phyloP scores from a whole-genome alignment of 1,139 yeast genomes.

The Magnusiomyces sp. region DNA sequence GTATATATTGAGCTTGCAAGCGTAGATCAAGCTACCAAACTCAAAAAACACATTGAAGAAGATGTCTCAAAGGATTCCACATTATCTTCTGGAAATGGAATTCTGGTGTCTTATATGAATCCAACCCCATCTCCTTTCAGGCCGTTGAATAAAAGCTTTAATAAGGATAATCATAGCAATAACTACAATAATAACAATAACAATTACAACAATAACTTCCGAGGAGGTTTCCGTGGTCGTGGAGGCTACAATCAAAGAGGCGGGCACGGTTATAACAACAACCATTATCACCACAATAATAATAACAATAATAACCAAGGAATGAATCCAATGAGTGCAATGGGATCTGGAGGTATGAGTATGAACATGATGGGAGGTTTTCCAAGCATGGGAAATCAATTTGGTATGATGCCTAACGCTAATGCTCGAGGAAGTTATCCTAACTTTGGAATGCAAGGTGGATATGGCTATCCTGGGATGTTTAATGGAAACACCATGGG shows the following conservation, averaged over 20 bases:
- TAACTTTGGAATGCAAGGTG: conserved; percentile 2
- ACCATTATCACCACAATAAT: conserved; percentile 7
- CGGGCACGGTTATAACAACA: conserved; percentile 11
- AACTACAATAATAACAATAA: conserved; percentile 3
- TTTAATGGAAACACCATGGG: no score
- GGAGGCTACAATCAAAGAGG: conserved; percentile 8
- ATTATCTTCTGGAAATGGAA: conserved; percentile 4
- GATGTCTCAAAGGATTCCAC: conserved; percentile 2
- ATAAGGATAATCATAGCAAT: conserved; percentile 7
- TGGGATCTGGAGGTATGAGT: no score
- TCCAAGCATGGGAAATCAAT: not conserved
- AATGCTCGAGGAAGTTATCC: no score
- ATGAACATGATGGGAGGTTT: conserved; percentile 16
- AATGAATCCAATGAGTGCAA: conserved; percentile 17
- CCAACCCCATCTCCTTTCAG: conserved; percentile 19
- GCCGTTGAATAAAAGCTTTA: conserved; percentile 18
- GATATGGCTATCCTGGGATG: not conserved
- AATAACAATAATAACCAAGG: conserved; percentile 9
- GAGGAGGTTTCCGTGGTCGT: no score
- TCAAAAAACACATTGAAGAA: conserved; percentile 12
- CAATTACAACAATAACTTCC: conserved; percentile 1
- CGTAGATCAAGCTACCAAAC: conserved; percentile 15
- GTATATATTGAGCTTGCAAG: conserved; percentile 19
- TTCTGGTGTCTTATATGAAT: conserved; percentile 11
- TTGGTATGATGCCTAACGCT: not conserved